Conservation (phyloP, 202 grass and related monocot species). For the Dendrocalamus latiflorus region DNA sequence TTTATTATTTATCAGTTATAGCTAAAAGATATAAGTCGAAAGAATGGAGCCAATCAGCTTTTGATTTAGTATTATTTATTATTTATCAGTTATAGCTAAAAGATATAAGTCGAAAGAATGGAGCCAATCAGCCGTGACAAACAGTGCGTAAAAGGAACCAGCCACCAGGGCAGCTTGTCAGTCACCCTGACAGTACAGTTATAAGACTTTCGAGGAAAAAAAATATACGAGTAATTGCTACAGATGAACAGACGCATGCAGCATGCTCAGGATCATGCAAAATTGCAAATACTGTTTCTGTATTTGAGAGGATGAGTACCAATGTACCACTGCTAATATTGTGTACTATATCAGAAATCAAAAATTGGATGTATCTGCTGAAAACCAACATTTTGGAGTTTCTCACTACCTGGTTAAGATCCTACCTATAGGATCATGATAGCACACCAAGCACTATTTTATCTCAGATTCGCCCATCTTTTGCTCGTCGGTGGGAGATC, state of each 20-base stretch:
- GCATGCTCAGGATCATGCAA: background rate
- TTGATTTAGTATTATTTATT: no score
- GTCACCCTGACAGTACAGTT: background rate
- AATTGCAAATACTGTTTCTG: background rate
- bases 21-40: no score
- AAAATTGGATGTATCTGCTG: no score
- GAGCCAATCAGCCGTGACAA: background rate
- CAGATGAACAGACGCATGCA: background rate
- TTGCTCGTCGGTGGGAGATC: background rate
- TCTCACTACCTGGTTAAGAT: background rate
- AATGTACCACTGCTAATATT: no score
- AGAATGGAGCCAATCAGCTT: background rate
- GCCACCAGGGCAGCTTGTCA: background rate
- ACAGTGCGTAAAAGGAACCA: background rate
- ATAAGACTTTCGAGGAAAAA: background rate
- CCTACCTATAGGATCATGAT: background rate
- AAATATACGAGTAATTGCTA: background rate
- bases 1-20: no score
- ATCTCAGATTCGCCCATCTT: background rate
- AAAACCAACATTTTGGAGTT: no score
- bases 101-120: no score
- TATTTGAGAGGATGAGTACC: background rate
- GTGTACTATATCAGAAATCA: no score
- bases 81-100: no score
- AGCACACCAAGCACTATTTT: background rate